Conservation (phyloP, 1,284 basidiomycete species). For the Porodaedalea pini region DNA sequence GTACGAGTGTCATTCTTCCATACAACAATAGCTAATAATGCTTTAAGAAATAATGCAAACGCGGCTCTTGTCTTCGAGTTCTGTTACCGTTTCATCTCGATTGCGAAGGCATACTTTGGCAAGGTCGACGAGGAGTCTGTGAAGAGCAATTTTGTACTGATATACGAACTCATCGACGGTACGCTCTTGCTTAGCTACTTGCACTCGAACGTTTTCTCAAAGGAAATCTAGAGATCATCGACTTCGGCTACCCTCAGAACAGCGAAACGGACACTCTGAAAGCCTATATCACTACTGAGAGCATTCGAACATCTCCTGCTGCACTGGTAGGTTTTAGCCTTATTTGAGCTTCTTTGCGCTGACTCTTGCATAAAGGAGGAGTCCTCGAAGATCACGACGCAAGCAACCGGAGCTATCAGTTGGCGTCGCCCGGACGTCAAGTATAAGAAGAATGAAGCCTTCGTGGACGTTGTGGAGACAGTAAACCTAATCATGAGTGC, state of each 20-base stretch:
- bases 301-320: conserved; percentile 79
- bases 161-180: conserved; percentile 96
- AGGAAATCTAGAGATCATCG: conserved; percentile 77
- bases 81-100: conserved; percentile 92
- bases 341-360: conserved; percentile 6
- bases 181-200: conserved; percentile 24
- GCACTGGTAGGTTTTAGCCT: conserved; percentile 62
- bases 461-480: conserved; percentile 96
- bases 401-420: conserved; percentile 92
- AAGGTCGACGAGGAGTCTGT: conserved; percentile 97
- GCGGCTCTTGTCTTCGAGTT: conserved; percentile 98
- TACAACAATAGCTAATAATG: neutral
- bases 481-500: conserved; percentile 97
- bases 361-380: conserved; percentile 67
- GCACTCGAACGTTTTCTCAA: neutral
- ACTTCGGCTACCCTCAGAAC: conserved; percentile 99
- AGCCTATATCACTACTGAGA: conserved; percentile 97
- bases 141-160: conserved; percentile 98
- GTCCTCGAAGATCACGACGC: conserved; percentile 92
- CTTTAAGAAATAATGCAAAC: conserved; percentile 86
- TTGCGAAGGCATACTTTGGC: conserved; percentile 93
- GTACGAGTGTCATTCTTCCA: conserved; percentile 39
- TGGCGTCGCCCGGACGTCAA: conserved; percentile 94
- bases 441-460: conserved; percentile 98
- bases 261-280: conserved; percentile 97